Evolutionary conservation across 768 basidiomycete species (phyloP), one percentile per base, ranked within the genome.

Genomic region (Boletus fagicola): DNA sequence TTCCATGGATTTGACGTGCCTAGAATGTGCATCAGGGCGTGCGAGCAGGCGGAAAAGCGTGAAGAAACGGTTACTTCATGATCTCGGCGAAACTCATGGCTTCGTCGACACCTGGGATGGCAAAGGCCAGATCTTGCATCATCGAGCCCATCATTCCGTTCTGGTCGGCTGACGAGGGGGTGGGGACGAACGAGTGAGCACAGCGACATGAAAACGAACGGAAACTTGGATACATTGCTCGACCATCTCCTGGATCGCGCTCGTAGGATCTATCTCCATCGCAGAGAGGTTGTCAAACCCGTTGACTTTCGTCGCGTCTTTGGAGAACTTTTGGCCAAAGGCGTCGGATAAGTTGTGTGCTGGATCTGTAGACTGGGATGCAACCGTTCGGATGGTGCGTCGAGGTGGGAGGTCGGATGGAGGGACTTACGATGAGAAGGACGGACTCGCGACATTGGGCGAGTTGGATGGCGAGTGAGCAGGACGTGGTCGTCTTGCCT

Each of bases 71-170:
- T 56, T 57, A 97, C 96, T 98, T 99, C 97, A 98, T 99, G 72
- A 99, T 97, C 74, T 99, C 97, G 0, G 97, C 97, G 65, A 99
- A 99, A 61, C 94, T 94, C 97, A 99, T 98, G 4, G 97, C 97
- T 75, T 99, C 97, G 67, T 99, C 97, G 13, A 99, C 96, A 76
- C 97, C 97, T 0, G 97, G 97, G 56, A 99, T 98, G 2, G 97
- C 94, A 68, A 99, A 99, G 0, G 97, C 97, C 44, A 99, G 82
- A 76, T 99, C 97, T 73, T 99, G 97, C 93, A 99, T 97, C 94
- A 99, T 98, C 60, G 89, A 86, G 46, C 94, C 94, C 96, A 98
- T 98, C 80, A 96, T 94, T 12, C 90, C 88, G 67, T 90, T 91
- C 63, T 86, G 84, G 71, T 92, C 91, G 57, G 91, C 90, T 93